Conservation (phyloP, 2,329 filamentous ascomycete genomes). For the Hortaea werneckii region DNA sequence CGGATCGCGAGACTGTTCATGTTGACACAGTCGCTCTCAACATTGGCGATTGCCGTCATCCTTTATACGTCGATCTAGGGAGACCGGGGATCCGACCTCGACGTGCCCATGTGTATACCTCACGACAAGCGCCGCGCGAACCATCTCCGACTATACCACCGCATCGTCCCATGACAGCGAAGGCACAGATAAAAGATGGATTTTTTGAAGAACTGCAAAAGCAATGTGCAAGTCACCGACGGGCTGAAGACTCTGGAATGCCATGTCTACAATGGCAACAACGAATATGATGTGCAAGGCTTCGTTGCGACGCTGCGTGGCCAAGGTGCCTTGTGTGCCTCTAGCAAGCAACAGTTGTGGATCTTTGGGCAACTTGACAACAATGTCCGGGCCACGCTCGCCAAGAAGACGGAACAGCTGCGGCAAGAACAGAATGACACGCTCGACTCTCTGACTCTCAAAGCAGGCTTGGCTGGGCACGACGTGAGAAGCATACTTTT, state of each 20-base stretch:
- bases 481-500: constrained; percentile 4
- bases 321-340: constrained; percentile 3
- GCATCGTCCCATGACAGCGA: constrained; percentile 14
- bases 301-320: constrained; percentile 1
- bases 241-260: background rate
- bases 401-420: background rate
- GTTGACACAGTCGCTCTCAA: too few relatives aligned
- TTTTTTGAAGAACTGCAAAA: constrained; percentile 24
- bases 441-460: background rate
- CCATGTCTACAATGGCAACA: background rate
- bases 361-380: constrained; percentile 2
- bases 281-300: background rate
- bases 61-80: too few relatives aligned
- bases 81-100: too few relatives aligned
- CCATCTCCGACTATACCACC: constrained; percentile 8
- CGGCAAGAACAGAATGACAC: background rate
- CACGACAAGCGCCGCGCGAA: background rate
- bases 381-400: background rate
- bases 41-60: too few relatives aligned
- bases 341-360: constrained; percentile 2
- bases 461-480: background rate
- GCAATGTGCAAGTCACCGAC: constrained; percentile 17
- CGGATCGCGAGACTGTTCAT: too few relatives aligned
- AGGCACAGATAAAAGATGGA: constrained; percentile 17
- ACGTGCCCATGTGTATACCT: background rate